These are phyloP conservation scores for Pelargonium nanum DNA, from an alignment of 345 rosid species.

Conservation along the genomic window DNA sequence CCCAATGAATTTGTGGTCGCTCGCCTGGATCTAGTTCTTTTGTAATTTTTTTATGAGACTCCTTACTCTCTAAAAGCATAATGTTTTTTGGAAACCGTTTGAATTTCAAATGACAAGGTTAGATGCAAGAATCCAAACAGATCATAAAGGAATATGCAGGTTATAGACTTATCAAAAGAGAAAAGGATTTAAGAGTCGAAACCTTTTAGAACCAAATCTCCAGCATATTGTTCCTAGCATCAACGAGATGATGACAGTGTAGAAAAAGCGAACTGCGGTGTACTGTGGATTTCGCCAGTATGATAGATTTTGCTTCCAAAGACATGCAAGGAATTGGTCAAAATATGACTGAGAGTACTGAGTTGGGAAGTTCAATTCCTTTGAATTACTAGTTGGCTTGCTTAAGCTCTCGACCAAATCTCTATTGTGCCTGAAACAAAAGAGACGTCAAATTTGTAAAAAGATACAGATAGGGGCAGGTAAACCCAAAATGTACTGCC, in stretches of 20 bases:
- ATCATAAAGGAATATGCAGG: background rate
- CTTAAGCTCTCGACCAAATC: slow-evolving; percentile 65
- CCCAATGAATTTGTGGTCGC: too few relatives aligned
- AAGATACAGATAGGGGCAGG: slow-evolving; percentile 5
- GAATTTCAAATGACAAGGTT: too few relatives aligned
- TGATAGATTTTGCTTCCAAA: slow-evolving; percentile 92
- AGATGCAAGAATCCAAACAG: too few relatives aligned
- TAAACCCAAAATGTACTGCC: slow-evolving; percentile 5
- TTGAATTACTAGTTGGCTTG: slow-evolving; percentile 54
- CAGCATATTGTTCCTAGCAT: slow-evolving; percentile 99
- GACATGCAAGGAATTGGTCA: slow-evolving; percentile 78
- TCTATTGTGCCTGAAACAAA: slow-evolving; percentile 45
- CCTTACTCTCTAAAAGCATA: too few relatives aligned
- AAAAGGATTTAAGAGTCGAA: background rate
- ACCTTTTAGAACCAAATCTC: slow-evolving; percentile 87
- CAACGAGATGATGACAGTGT: slow-evolving; percentile 76
- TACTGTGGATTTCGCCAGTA: slow-evolving; percentile 97
- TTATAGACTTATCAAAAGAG: too few relatives aligned
- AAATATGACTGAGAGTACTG: slow-evolving; percentile 67
- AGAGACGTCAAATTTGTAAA: slow-evolving; percentile 7
- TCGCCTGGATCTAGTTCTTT: too few relatives aligned
- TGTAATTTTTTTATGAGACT: too few relatives aligned
- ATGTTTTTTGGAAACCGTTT: too few relatives aligned
- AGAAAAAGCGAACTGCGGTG: slow-evolving; percentile 94
- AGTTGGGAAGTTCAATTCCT: slow-evolving; percentile 70